Evolutionary conservation across 2,329 filamentous ascomycete genomes (phyloP).

Genomic region (Colletotrichum filicis): DNA sequence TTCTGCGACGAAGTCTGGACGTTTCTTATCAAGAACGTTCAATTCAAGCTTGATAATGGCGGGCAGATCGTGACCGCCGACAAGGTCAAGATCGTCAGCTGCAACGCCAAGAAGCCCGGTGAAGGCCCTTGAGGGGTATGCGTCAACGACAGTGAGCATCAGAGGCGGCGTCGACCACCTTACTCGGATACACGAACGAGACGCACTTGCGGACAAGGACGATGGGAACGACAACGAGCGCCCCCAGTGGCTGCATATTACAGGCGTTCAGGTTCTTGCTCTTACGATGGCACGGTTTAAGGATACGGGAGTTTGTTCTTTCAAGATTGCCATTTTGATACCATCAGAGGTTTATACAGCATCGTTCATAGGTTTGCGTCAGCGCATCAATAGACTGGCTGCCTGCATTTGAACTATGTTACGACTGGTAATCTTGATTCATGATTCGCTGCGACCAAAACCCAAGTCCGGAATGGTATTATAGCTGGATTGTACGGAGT

Average conservation of each 20-base stretch:
- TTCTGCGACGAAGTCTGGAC: conserved; percentile 99
- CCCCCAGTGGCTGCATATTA: conserved; percentile 28
- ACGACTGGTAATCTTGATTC: too few species aligned
- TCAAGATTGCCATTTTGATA: conserved; percentile 32
- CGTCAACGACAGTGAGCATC: not conserved
- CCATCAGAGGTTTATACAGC: conserved; percentile 23
- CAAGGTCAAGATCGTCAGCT: conserved; percentile 98
- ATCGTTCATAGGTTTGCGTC: conserved; percentile 3
- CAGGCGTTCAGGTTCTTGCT: conserved; percentile 27
- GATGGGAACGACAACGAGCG: conserved; percentile 9
- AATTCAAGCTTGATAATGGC: conserved; percentile 94
- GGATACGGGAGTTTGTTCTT: conserved; percentile 22
- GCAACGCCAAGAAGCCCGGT: conserved; percentile 82
- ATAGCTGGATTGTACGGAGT: not conserved
- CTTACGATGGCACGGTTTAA: conserved; percentile 16
- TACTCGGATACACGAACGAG: conserved; percentile 6
- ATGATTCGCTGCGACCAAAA: not conserved
- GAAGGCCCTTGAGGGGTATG: conserved; percentile 44
- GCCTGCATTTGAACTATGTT: not conserved
- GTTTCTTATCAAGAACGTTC: conserved; percentile 97
- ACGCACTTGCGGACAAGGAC: conserved; percentile 8
- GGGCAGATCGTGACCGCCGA: conserved; percentile 81
- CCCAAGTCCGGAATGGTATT: not conserved
- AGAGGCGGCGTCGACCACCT: not conserved
- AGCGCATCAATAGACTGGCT: conserved; percentile 23